A percentile compares a stretch with the other conserved stretches of the same genome.
These are phyloP conservation scores for Penicillium crustosum DNA, from an alignment of 2,329 filamentous ascomycete species.

Conservation along the genomic window DNA sequence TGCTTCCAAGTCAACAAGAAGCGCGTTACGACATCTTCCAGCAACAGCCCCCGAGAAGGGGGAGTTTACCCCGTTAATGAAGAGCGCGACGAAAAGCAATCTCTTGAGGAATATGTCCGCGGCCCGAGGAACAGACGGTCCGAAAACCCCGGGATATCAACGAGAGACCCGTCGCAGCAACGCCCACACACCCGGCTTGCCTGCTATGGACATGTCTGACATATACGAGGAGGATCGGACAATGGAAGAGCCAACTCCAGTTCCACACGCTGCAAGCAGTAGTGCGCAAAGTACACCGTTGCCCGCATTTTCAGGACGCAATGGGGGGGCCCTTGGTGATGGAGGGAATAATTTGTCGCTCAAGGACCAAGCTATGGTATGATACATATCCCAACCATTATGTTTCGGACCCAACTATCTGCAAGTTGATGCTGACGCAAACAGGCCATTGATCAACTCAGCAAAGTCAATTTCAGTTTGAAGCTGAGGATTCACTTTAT, in stretches of 20 bases:
- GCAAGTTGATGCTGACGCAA: constrained; percentile 14
- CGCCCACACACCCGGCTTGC: constrained; percentile 72
- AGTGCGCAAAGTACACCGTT: constrained; percentile 83
- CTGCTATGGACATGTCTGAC: constrained; percentile 68
- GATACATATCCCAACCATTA: background rate
- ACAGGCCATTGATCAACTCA: constrained; percentile 81
- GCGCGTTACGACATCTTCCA: constrained; percentile 68
- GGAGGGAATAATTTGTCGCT: constrained; percentile 82
- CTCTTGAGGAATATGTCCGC: constrained; percentile 58
- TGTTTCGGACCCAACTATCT: background rate
- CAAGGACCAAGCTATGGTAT: constrained; percentile 86
- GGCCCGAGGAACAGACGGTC: constrained; percentile 55
- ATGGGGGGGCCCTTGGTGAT: constrained; percentile 70
- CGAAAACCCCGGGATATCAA: constrained; percentile 68
- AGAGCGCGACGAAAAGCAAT: constrained; percentile 70
- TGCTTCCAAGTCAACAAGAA: constrained; percentile 41
- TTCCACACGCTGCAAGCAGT: constrained; percentile 74
- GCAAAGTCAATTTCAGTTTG: constrained; percentile 96
- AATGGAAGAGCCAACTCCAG: constrained; percentile 68
- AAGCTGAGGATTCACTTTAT: constrained; percentile 98
- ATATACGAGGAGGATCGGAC: constrained; percentile 65
- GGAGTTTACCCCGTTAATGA: constrained; percentile 94
- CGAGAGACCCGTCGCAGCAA: constrained; percentile 63
- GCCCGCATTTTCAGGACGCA: constrained; percentile 64
- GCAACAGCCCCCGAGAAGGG: constrained; percentile 56